Evolutionary conservation across 805 yeast species (phyloP).

Genomic region (Yarrowia alimentaria): DNA sequence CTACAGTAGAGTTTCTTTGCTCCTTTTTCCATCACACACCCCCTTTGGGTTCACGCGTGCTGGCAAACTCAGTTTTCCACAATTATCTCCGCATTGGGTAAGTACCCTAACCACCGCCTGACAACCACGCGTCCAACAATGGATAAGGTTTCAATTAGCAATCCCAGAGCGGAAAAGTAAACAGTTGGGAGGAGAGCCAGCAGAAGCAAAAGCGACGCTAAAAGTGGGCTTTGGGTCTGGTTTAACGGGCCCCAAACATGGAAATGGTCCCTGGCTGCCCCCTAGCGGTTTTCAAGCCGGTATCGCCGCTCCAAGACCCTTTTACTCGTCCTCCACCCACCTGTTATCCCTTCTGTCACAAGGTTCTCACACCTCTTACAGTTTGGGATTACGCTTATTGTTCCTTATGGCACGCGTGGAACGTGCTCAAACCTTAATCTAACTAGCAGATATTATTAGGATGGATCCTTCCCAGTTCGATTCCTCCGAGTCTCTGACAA

Average conservation of each 20-base stretch:
- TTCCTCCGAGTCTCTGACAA: conserved; percentile 8
- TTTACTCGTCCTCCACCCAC: background rate
- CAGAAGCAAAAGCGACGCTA: no score
- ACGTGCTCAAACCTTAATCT: conserved; percentile 17
- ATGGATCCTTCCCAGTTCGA: conserved; percentile 23
- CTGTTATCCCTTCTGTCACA: no score
- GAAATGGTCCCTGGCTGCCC: no score
- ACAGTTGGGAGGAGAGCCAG: conserved; percentile 9
- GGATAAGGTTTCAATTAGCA: conserved; percentile 19
- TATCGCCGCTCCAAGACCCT: no score
- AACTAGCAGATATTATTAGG: conserved; percentile 12
- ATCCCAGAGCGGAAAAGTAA: conserved; percentile 25
- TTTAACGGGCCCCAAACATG: no score
- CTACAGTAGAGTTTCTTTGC: no score
- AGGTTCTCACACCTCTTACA: no score
- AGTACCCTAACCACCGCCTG: conserved; percentile 9
- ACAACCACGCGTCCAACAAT: conserved; percentile 22
- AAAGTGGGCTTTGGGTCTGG: background rate
- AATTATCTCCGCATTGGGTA: conserved; percentile 11
- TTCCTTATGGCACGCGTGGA: conserved; percentile 10
- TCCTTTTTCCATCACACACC: background rate
- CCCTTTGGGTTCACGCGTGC: conserved; percentile 1
- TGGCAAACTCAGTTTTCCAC: background rate
- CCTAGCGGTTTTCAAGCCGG: no score
- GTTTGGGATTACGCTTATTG: background rate